phyloP scores from a whole-genome alignment of 2,329 filamentous ascomycete species.

The Exophiala phaeomuriformis region DNA sequence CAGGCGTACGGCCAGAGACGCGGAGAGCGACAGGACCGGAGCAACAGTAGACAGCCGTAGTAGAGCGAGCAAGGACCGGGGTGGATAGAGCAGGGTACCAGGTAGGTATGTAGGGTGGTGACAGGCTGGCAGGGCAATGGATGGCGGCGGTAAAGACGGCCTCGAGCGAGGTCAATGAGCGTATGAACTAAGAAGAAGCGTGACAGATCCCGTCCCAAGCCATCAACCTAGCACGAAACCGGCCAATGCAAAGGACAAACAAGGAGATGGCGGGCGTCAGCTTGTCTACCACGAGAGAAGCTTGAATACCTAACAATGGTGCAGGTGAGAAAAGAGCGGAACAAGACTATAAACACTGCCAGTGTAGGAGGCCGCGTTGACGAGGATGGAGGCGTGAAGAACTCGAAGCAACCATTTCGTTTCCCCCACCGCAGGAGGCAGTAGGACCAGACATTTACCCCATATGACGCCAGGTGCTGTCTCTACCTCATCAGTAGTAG shows the following conservation, averaged over 20 bases:
- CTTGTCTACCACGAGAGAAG: no score
- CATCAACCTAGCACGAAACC: not conserved
- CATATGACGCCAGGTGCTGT: no score
- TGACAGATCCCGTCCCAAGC: not conserved
- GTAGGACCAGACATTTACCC: no score
- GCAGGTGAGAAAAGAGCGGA: no score
- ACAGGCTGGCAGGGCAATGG: slow-evolving; percentile 1
- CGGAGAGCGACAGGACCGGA: slow-evolving; percentile 6
- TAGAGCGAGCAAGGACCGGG: not conserved
- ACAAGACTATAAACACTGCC: no score
- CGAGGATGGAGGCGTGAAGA: no score
- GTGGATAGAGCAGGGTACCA: not conserved
- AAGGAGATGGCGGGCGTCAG: not conserved
- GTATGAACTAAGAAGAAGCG: not conserved
- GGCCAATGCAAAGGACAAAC: not conserved
- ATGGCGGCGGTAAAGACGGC: not conserved
- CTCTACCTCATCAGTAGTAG: no score
- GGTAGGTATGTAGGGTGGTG: not conserved
- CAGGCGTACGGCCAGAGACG: slow-evolving; percentile 3
- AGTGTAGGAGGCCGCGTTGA: no score
- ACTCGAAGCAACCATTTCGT: no score
- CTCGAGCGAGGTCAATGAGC: not conserved
- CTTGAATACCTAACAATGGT: no score
- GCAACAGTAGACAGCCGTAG: not conserved
- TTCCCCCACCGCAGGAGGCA: no score